Conservation (phyloP, 1,284 basidiomycete species). For the Pulchroboletus neoregius region DNA sequence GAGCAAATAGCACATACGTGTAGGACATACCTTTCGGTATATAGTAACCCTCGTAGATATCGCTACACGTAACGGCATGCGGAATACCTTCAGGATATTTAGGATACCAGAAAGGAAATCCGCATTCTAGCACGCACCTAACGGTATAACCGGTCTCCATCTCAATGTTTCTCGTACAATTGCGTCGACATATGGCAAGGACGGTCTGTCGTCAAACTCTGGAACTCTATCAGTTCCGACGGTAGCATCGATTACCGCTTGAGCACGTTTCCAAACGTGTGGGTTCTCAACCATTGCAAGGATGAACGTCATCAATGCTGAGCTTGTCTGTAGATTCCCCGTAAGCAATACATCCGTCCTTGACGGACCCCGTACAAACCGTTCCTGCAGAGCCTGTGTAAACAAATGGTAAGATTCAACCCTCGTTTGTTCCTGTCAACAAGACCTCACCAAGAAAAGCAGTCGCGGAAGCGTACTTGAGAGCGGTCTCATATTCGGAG, state of each 20-base stretch:
- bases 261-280: slow-evolving; percentile 22
- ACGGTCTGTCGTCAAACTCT: slow-evolving; percentile 35
- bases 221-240: slow-evolving; percentile 39
- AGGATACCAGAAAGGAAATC: background rate
- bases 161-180: slow-evolving; percentile 37
- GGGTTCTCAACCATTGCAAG: slow-evolving; percentile 33
- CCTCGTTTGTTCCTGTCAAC: background rate
- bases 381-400: slow-evolving; percentile 9
- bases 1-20: background rate
- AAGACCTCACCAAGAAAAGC: background rate
- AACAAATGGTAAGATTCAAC: background rate
- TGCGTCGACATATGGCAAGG: slow-evolving; percentile 37
- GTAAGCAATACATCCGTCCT: background rate
- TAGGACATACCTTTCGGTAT: slow-evolving; percentile 27
- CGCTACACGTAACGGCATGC: slow-evolving; percentile 14
- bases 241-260: slow-evolving; percentile 38
- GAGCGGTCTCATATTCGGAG: slow-evolving; percentile 15
- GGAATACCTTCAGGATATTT: slow-evolving; percentile 12
- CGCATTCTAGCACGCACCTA: slow-evolving; percentile 16
- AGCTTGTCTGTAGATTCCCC: slow-evolving; percentile 5
- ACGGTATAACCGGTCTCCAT: slow-evolving; percentile 24
- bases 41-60: slow-evolving; percentile 26
- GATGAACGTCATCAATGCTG: slow-evolving; percentile 22
- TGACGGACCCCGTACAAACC: slow-evolving; percentile 5
- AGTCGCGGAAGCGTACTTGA: slow-evolving; percentile 10